Conservation (phyloP, 345 rosid species). For the Melaleuca alternifolia region DNA sequence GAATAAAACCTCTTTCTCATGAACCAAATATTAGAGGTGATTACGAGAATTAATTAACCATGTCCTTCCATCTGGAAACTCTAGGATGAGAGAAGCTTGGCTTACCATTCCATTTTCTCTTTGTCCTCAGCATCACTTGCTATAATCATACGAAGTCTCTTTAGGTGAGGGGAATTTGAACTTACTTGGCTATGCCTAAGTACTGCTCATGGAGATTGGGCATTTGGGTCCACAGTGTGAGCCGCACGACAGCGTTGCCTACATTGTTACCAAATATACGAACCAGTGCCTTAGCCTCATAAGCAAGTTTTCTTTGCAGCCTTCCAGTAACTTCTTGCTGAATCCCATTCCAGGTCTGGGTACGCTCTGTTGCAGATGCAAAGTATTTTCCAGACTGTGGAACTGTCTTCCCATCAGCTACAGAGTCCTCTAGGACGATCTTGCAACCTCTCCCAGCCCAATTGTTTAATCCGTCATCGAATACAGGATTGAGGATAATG, state of each 20-base stretch:
- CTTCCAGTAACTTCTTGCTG: constrained; percentile 85
- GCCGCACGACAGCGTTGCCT: constrained; percentile 43
- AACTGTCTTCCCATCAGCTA: constrained; percentile 65
- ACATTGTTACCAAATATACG: constrained; percentile 60
- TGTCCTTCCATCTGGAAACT: not conserved
- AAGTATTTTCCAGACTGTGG: constrained; percentile 66
- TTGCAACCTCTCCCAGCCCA: constrained; percentile 98
- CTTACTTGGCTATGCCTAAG: constrained; percentile 74
- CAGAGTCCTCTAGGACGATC: constrained; percentile 58
- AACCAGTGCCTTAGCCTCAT: constrained; percentile 60
- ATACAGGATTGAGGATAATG: constrained; percentile 63
- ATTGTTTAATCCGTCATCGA: constrained; percentile 71
- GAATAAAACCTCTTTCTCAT: not conserved
- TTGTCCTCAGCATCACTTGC: not conserved
- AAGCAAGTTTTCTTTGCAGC: constrained; percentile 72
- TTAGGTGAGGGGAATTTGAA: not conserved
- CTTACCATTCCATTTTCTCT: not conserved
- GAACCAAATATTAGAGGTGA: not conserved
- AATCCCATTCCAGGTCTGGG: constrained; percentile 86
- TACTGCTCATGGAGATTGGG: constrained; percentile 67
- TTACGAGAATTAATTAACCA: not conserved
- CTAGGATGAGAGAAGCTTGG: not conserved
- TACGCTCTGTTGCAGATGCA: constrained; percentile 75
- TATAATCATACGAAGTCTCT: not conserved
- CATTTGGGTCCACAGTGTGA: constrained; percentile 71